Percentiles rank a stretch among this genome's conserved stretches.
Conservation (phyloP, 2,329 filamentous ascomycete genomes). For the Teratosphaeria viscida region DNA sequence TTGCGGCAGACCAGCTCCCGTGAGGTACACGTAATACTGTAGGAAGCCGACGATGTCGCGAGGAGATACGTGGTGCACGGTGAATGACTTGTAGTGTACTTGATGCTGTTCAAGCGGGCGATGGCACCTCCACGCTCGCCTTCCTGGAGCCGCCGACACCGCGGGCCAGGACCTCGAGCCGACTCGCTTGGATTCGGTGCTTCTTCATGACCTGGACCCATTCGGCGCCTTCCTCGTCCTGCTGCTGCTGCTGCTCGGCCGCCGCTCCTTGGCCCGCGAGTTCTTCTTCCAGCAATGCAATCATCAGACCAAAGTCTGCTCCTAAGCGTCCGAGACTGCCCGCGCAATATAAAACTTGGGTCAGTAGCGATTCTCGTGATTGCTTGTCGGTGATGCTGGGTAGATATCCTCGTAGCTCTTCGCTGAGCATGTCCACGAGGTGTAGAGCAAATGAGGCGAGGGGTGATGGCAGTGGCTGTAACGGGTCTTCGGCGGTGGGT, state of each 20-base stretch:
- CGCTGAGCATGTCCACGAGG: conserved; percentile 68
- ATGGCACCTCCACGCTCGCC: conserved; percentile 48
- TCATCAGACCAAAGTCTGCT: conserved; percentile 82
- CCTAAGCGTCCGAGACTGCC: conserved; percentile 82
- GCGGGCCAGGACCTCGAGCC: conserved; percentile 24
- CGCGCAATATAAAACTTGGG: conserved; percentile 86
- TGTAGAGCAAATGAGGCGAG: conserved; percentile 77
- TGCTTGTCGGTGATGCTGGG: conserved; percentile 71
- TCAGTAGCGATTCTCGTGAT: conserved; percentile 76
- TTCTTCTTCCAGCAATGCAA: conserved; percentile 52
- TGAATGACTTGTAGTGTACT: neutral
- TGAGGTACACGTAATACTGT: neutral
- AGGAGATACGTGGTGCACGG: too few relatives aligned
- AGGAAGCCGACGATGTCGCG: too few relatives aligned
- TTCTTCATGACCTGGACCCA: conserved; percentile 87
- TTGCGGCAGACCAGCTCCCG: neutral
- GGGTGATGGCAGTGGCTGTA: conserved; percentile 57
- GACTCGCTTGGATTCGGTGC: conserved; percentile 70
- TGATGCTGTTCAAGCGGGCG: neutral
- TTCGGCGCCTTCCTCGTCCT: conserved; percentile 41
- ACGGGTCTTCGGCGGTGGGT: conserved; percentile 20
- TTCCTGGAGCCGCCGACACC: conserved; percentile 19
- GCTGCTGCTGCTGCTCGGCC: conserved; percentile 31
- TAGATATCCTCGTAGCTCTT: conserved; percentile 65
- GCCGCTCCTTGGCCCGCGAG: conserved; percentile 48